phyloP scores from a whole-genome alignment of 1,139 yeast genomes.

The Kodamaea sp. region DNA sequence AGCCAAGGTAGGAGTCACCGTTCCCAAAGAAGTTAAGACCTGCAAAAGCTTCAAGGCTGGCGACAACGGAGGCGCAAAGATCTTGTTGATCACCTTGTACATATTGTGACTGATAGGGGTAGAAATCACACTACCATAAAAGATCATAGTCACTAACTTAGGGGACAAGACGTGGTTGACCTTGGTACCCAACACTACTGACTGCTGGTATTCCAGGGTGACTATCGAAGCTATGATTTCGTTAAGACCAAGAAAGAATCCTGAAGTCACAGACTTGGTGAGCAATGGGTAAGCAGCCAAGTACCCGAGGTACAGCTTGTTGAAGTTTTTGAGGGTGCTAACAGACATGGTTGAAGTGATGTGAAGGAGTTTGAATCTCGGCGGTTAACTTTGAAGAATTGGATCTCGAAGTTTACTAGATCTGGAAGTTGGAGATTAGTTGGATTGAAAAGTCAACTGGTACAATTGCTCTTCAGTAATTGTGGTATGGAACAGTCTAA shows the following conservation, averaged over 20 bases:
- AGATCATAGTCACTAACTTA: conserved; percentile 64
- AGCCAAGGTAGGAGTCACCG: conserved; percentile 66
- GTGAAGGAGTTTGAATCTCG: too few relatives aligned
- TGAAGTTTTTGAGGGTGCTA: conserved; percentile 9
- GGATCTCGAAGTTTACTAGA: too few relatives aligned
- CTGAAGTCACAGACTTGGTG: conserved; percentile 64
- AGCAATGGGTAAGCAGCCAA: conserved; percentile 53
- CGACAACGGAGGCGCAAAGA: conserved; percentile 43
- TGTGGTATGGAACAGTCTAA: too few relatives aligned
- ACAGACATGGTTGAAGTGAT: too few relatives aligned
- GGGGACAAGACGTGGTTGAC: conserved; percentile 42
- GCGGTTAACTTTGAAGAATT: too few relatives aligned
- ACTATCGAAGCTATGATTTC: conserved; percentile 57
- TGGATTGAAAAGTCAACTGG: too few relatives aligned
- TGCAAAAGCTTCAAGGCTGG: conserved; percentile 52
- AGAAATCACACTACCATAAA: conserved; percentile 68
- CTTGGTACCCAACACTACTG: conserved; percentile 19
- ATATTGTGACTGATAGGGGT: conserved; percentile 76
- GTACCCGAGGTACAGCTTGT: conserved; percentile 38
- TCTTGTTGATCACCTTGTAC: conserved; percentile 47
- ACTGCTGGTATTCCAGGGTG: conserved; percentile 44
- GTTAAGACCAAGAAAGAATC: conserved; percentile 55
- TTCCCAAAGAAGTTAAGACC: conserved; percentile 57
- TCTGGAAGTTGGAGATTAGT: too few relatives aligned
- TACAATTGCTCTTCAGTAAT: too few relatives aligned